Base-by-base conservation (phyloP, 2,329 filamentous ascomycete genomes). In the Fusarium lateritium region DNA sequence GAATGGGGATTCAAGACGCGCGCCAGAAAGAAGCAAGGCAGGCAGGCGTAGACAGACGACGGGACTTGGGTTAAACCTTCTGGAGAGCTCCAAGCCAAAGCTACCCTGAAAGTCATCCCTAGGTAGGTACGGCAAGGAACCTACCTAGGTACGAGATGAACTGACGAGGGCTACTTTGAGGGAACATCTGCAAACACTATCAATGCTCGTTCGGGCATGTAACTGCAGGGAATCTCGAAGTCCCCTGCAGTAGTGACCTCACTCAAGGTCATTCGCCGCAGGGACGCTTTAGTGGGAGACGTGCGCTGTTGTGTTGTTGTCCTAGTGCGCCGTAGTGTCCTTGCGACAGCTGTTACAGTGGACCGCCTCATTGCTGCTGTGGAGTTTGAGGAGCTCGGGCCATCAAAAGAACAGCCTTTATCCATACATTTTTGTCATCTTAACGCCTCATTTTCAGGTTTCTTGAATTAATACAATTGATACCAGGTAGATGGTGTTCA, bases 11-110 rank as follows among this genome's bases (percentile, higher is more conserved):
- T 26, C 19, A 51, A 59, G 56, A 70, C 67, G 56, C 67, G 68
- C 68, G 67, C 68, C 64, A 71, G 43, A 56, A 71, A 65, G 57
- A 70, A 71, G 67, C 64, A 69, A 71, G 65, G 63, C 61, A 71
- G 65, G 63, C 61, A 67, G 44, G 58, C 49, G 40, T 38, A 31
- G 54, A 43, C 53, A 28, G 45, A 28, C 53, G 36, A 42, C 59
- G 63, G 39, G 56, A 53, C 45, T 56, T 44, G 54, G 63, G 63
- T 67, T 49, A 44, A 58, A 58, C 67, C 67, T 70, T 49, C 67
- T 54, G 33, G 43, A 65, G 47, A 52, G 62, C 58, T 63, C 40
- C 40, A 64, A 53, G 50, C 51, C 46, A 46, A 65, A 62, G 61
- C 66, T 62, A 38, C 50, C 56, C 49, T 47, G 50, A 60, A 67